Conservation (phyloP, 2,329 filamentous ascomycete genomes). For the Penicillium sp. region DNA sequence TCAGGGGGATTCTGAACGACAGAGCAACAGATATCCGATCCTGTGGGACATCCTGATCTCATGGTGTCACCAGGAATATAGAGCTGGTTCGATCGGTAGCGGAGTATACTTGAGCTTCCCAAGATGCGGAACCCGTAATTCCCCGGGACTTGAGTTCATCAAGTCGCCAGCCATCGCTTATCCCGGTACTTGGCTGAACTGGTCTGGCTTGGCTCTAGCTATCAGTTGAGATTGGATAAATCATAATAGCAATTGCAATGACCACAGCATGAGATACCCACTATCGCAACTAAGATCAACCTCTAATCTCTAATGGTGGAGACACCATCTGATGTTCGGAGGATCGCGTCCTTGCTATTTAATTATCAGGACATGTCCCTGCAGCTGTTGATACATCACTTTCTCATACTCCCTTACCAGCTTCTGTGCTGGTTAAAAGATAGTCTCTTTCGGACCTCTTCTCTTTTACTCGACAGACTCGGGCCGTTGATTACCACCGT, state of each 20-base stretch:
- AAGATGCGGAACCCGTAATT: constrained; percentile 15
- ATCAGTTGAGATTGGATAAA: constrained; percentile 18
- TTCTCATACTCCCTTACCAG: constrained; percentile 6
- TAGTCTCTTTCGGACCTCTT: neutral
- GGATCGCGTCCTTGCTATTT: constrained; percentile 18
- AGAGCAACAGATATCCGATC: too few relatives aligned
- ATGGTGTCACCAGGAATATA: neutral
- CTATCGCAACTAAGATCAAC: constrained; percentile 24
- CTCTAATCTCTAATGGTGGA: constrained; percentile 23
- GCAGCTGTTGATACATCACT: constrained; percentile 21
- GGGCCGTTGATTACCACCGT: neutral
- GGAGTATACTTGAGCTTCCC: too few relatives aligned
- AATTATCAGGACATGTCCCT: constrained; percentile 20
- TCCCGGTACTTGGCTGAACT: constrained; percentile 10
- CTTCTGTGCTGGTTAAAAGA: constrained; percentile 2
- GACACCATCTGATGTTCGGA: constrained; percentile 10
- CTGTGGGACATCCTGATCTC: neutral
- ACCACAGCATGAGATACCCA: constrained; percentile 14
- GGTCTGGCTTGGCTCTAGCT: constrained; percentile 16
- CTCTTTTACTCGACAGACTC: neutral
- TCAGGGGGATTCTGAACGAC: too few relatives aligned
- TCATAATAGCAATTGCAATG: constrained; percentile 21
- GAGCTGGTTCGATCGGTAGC: neutral
- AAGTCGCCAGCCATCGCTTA: constrained; percentile 5
- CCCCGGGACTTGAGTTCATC: constrained; percentile 12